Conservation (phyloP, 352 stramenopile species). For the Phytophthora sp. region DNA sequence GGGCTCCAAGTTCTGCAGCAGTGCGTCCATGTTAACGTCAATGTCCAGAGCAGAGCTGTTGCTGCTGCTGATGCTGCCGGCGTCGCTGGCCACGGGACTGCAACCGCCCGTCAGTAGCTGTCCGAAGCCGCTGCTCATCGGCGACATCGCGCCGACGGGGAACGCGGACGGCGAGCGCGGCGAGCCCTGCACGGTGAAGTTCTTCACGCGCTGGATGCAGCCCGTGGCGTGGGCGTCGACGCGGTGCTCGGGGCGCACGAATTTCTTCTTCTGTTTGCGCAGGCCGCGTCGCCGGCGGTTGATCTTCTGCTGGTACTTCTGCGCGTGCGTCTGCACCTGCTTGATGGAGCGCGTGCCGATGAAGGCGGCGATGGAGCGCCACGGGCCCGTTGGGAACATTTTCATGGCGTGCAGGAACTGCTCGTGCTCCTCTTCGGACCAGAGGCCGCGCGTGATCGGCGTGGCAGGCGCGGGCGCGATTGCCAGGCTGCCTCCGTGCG, state of each 20-base stretch:
- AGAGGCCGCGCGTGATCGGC: constrained; percentile 67
- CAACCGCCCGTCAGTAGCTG: constrained; percentile 30
- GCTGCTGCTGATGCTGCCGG: constrained; percentile 27
- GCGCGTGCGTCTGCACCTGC: constrained; percentile 84
- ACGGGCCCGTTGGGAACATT: constrained; percentile 74
- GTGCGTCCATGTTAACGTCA: constrained; percentile 35
- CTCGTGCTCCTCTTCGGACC: constrained; percentile 80
- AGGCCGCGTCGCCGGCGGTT: constrained; percentile 76
- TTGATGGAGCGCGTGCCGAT: constrained; percentile 84
- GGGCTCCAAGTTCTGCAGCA: constrained; percentile 44
- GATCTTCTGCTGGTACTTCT: constrained; percentile 91
- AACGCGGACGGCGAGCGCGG: constrained; percentile 50
- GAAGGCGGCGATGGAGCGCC: constrained; percentile 74
- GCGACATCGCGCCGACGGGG: constrained; percentile 21
- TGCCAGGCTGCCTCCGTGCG: constrained; percentile 21
- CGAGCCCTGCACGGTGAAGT: constrained; percentile 44
- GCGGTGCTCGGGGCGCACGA: constrained; percentile 74
- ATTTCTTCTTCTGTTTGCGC: constrained; percentile 88
- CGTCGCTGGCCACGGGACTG: constrained; percentile 38
- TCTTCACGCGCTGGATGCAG: constrained; percentile 68
- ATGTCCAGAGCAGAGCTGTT: constrained; percentile 15
- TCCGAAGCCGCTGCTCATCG: constrained; percentile 32
- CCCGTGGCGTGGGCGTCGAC: constrained; percentile 68
- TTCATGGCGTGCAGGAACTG: constrained; percentile 87
- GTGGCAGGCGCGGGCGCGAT: constrained; percentile 27